Percentiles rank a stretch among this genome's conserved stretches.
phyloP scores from a whole-genome alignment of 2,329 filamentous ascomycete genomes.

The Escovopsis sp. region DNA sequence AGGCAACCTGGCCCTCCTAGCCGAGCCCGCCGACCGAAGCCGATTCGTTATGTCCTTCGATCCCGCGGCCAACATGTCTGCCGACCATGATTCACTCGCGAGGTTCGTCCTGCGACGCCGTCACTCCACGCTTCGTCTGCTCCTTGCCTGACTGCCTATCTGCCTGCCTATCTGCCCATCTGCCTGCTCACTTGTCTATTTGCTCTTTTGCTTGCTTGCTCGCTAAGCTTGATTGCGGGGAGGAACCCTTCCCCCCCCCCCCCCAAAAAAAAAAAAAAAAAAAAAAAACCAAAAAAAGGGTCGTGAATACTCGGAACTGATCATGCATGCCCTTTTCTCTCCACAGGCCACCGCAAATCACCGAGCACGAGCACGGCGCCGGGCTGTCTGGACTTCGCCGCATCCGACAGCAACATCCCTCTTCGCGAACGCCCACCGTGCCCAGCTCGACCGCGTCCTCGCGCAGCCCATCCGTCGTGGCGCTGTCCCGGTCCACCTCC shows the following conservation, averaged over 20 bases:
- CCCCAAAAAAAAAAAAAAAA: too few relatives aligned
- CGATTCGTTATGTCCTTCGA: slow-evolving; percentile 66
- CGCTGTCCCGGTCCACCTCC: slow-evolving; percentile 53
- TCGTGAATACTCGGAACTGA: neutral
- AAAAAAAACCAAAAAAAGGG: too few relatives aligned
- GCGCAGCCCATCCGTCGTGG: slow-evolving; percentile 40
- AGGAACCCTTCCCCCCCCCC: too few relatives aligned
- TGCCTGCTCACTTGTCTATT: too few relatives aligned
- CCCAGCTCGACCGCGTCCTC: slow-evolving; percentile 49
- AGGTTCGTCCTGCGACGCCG: slow-evolving; percentile 37
- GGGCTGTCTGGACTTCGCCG: slow-evolving; percentile 78
- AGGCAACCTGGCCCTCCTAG: slow-evolving; percentile 39
- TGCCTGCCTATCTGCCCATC: too few relatives aligned
- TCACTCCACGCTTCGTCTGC: too few relatives aligned
- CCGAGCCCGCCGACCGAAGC: slow-evolving; percentile 37
- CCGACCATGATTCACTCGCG: slow-evolving; percentile 55
- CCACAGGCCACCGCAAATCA: slow-evolving; percentile 62
- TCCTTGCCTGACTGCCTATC: too few relatives aligned
- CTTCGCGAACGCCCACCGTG: slow-evolving; percentile 48
- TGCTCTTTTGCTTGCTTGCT: too few relatives aligned
- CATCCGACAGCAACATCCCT: slow-evolving; percentile 70
- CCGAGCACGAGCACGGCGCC: slow-evolving; percentile 76
- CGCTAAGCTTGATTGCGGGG: neutral
- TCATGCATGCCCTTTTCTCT: slow-evolving; percentile 5
- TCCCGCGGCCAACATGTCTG: slow-evolving; percentile 40